phyloP scores from a whole-genome alignment of 2,329 filamentous ascomycete species.

The Ophioceras dolichostomum region DNA sequence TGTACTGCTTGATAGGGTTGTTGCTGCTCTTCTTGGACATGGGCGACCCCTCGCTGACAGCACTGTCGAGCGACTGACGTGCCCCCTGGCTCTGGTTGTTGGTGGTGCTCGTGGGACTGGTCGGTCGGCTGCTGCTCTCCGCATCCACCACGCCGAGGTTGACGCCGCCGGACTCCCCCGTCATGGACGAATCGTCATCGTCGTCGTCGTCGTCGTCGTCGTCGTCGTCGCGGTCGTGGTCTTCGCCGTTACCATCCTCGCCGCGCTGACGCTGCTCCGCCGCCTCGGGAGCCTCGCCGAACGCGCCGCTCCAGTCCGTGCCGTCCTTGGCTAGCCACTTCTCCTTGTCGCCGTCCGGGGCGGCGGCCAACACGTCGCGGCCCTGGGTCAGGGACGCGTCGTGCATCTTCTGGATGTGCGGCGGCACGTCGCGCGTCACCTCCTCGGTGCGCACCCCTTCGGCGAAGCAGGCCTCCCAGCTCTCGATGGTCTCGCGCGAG shows the following conservation, averaged over 20 bases:
- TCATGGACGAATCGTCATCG: conserved; percentile 19
- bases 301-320: conserved; percentile 77
- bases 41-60: conserved; percentile 12
- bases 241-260: conserved; percentile 21
- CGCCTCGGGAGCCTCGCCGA: conserved; percentile 60
- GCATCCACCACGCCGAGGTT: conserved; percentile 51
- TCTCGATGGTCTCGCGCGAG: conserved; percentile 83
- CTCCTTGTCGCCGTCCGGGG: conserved; percentile 57
- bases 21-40: conserved; percentile 24
- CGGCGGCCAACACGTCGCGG: conserved; percentile 66
- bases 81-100: conserved; percentile 2
- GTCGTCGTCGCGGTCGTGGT: conserved; percentile 24
- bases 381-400: conserved; percentile 69
- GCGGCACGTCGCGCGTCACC: conserved; percentile 63
- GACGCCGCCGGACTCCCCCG: conserved; percentile 23
- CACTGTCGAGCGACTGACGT: conserved; percentile 4
- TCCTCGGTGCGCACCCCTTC: conserved; percentile 69
- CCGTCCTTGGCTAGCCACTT: conserved; percentile 72
- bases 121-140: conserved; percentile 4
- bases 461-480: conserved; percentile 82
- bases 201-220: conserved; percentile 12
- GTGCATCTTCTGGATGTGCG: conserved; percentile 62
- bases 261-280: conserved; percentile 22
- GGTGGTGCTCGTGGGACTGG: conserved; percentile 2
- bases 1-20: conserved; percentile 44